These are phyloP conservation scores for Meripilus lineatus DNA, from an alignment of 1,284 basidiomycete species.

Conservation along the genomic window DNA sequence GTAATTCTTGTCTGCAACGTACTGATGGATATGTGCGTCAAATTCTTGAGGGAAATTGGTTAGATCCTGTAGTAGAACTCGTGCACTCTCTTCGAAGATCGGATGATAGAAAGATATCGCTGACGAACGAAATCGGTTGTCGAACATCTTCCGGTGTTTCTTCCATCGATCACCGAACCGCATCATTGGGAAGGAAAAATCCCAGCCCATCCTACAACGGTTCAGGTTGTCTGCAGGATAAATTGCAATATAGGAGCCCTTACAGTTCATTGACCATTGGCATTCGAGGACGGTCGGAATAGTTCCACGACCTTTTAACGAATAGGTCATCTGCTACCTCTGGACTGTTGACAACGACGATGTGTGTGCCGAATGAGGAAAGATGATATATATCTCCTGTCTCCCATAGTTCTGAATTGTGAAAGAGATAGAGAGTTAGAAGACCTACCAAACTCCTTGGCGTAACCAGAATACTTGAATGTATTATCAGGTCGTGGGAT, in stretches of 20 bases:
- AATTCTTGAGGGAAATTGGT: slow-evolving; percentile 33
- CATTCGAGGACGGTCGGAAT: slow-evolving; percentile 12
- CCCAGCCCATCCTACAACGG: slow-evolving; percentile 43
- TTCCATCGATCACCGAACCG: slow-evolving; percentile 47
- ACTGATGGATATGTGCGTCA: slow-evolving; percentile 41
- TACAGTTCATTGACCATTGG: slow-evolving; percentile 5
- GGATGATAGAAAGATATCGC: slow-evolving; percentile 33
- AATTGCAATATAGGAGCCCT: background rate
- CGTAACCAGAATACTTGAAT: slow-evolving; percentile 4
- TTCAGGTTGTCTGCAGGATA: background rate
- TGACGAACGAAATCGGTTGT: slow-evolving; percentile 38
- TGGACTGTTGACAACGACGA: slow-evolving; percentile 13
- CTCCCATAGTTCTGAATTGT: background rate
- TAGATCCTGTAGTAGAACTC: slow-evolving; percentile 33
- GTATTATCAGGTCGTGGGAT: slow-evolving; percentile 2
- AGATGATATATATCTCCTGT: slow-evolving; percentile 16
- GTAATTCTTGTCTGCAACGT: too few species aligned
- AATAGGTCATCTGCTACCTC: slow-evolving; percentile 12
- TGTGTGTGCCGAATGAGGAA: slow-evolving; percentile 8
- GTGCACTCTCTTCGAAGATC: slow-evolving; percentile 12
- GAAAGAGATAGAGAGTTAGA: too few species aligned
- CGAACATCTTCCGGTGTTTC: slow-evolving; percentile 43
- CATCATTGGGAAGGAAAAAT: slow-evolving; percentile 49
- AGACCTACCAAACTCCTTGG: slow-evolving; percentile 5
- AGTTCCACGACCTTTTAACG: slow-evolving; percentile 10